Evolutionary conservation across 495 filamentous ascomycete species (phyloP).

Genomic region (Aspergillus affinis): DNA sequence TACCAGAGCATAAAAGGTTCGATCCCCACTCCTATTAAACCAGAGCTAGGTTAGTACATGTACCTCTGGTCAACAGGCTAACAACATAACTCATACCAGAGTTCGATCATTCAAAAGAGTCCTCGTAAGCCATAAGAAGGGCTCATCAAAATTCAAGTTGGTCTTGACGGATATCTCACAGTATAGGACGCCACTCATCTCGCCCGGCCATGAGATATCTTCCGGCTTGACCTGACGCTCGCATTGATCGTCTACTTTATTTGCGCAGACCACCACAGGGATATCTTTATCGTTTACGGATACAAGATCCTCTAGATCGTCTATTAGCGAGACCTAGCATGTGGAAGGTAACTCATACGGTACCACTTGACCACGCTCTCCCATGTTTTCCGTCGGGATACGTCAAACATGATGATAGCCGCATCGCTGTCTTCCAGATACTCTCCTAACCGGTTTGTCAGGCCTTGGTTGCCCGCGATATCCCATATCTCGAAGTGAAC

Average conservation of each 20-base stretch:
- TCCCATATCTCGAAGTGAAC: not conserved
- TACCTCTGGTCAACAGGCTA: not conserved
- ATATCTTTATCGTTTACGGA: not conserved
- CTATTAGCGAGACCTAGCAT: not conserved
- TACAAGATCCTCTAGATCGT: not conserved
- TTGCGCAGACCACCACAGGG: not conserved
- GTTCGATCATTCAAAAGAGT: not conserved
- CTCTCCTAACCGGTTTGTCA: not conserved
- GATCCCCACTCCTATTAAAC: not conserved
- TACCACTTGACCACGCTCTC: not conserved
- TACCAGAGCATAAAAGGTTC: not conserved
- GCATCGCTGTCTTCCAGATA: not conserved
- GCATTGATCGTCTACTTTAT: not conserved
- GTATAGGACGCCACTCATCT: not conserved
- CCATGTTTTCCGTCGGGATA: not conserved
- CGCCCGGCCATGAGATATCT: not conserved
- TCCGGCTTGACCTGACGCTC: not conserved
- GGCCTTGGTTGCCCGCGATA: not conserved
- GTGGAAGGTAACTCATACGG: not conserved
- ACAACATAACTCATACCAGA: not conserved
- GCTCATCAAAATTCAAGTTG: not conserved
- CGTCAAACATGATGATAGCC: not conserved
- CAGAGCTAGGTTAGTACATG: not conserved
- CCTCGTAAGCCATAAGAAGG: not conserved
- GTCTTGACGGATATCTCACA: not conserved